Conservation (phyloP, 108 stramenopile species). For the Nannochloropsis salina region DNA sequence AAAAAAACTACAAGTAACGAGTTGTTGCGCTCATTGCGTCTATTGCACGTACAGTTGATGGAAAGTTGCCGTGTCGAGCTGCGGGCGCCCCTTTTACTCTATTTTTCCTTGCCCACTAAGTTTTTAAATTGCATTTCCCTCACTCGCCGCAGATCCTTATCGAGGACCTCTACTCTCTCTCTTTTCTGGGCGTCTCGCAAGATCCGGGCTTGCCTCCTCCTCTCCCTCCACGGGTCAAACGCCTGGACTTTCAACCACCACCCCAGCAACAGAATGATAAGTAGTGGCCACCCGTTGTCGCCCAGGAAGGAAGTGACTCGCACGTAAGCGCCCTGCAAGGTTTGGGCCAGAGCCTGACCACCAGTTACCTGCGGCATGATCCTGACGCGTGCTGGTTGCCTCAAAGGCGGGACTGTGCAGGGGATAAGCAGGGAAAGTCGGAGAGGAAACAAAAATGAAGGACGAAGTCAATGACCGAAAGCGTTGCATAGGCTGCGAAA, state of each 20-base stretch:
- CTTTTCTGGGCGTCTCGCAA: not conserved
- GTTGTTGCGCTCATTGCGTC: too few species aligned
- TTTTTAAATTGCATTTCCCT: not conserved
- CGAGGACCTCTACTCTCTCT: not conserved
- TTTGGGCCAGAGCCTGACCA: not conserved
- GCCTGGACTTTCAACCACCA: not conserved
- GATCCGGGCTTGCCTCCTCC: not conserved
- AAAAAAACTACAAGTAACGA: too few species aligned
- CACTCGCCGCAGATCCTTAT: not conserved
- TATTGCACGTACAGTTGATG: too few species aligned
- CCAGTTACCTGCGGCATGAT: not conserved
- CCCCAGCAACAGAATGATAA: not conserved
- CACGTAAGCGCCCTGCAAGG: not conserved
- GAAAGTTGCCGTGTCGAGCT: too few species aligned
- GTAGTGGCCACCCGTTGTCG: not conserved
- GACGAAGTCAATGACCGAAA: too few species aligned
- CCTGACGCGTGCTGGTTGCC: not conserved
- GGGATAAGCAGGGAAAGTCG: not conserved
- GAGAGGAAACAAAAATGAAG: not conserved
- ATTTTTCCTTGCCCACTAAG: not conserved
- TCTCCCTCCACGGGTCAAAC: constrained; percentile 14
- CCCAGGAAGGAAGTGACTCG: not conserved
- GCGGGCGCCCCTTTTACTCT: not conserved
- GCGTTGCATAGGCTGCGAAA: too few species aligned
- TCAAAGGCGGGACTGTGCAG: not conserved